These are phyloP conservation scores for Ceratocystis colombiana DNA, from an alignment of 2,329 filamentous ascomycete genomes.

Conservation along the genomic window DNA sequence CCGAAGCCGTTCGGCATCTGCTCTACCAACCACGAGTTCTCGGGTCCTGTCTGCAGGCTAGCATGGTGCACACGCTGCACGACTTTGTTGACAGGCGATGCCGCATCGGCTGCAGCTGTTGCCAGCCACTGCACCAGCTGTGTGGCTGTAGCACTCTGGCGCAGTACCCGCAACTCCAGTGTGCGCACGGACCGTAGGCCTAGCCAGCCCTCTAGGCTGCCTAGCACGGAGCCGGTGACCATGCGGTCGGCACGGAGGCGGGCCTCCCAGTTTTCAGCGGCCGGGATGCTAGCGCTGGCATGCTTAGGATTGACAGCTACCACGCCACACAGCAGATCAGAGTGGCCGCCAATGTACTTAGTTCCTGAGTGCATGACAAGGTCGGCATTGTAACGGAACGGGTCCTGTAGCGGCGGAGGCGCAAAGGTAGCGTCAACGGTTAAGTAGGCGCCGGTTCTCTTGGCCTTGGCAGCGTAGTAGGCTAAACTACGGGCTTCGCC, in stretches of 20 bases:
- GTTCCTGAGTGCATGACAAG: constrained; percentile 86
- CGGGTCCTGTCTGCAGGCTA: constrained; percentile 54
- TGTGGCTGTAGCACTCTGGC: constrained; percentile 63
- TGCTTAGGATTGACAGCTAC: constrained; percentile 52
- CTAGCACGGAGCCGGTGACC: constrained; percentile 75
- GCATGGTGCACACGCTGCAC: constrained; percentile 63
- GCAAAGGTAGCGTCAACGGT: constrained; percentile 88
- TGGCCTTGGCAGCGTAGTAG: constrained; percentile 62
- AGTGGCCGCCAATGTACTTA: constrained; percentile 94
- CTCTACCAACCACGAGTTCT: constrained; percentile 58
- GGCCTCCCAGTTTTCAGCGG: constrained; percentile 43
- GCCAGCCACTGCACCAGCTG: constrained; percentile 64
- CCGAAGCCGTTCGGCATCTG: constrained; percentile 92
- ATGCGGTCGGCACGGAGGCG: constrained; percentile 58
- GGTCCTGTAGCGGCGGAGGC: constrained; percentile 79
- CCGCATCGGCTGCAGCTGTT: constrained; percentile 35
- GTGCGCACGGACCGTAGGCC: constrained; percentile 79
- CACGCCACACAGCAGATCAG: constrained; percentile 83
- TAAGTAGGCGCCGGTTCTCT: constrained; percentile 60
- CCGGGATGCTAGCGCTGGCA: constrained; percentile 32
- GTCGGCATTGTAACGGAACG: constrained; percentile 72
- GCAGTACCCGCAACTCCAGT: constrained; percentile 67
- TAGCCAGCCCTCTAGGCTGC: constrained; percentile 83
- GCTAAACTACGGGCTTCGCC: constrained; percentile 68
- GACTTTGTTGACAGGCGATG: constrained; percentile 39